Conservation (phyloP, 768 basidiomycete genomes). For the Filobasidium floriforme region DNA sequence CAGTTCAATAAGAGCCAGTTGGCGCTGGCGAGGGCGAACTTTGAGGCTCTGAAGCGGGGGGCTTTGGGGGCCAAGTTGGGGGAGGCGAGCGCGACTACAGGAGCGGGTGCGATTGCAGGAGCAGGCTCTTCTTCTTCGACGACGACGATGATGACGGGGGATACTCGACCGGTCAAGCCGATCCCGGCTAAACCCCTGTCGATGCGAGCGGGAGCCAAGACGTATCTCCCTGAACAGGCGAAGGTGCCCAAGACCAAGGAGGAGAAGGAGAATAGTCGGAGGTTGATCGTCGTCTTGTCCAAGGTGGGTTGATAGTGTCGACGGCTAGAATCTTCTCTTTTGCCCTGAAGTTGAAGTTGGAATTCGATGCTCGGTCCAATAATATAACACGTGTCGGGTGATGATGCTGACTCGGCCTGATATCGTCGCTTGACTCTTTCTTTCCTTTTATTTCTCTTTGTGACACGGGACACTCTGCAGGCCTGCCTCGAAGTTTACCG, state of each 20-base stretch:
- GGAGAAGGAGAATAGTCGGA: conserved; percentile 51
- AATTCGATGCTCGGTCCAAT: no score
- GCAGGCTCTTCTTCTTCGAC: not conserved
- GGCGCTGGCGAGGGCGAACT: not conserved
- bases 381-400: no score
- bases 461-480: conserved; percentile 49
- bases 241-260: conserved; percentile 55
- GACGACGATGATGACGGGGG: not conserved
- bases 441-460: not conserved
- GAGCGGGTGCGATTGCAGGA: not conserved
- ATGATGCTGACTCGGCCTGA: no score
- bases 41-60: not conserved
- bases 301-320: conserved; percentile 33
- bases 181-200: conserved; percentile 17
- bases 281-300: conserved; percentile 76
- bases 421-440: not conserved
- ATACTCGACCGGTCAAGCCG: conserved; percentile 14
- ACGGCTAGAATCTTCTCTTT: no score
- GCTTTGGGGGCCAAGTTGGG: not conserved
- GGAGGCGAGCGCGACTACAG: not conserved
- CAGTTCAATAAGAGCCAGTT: not conserved
- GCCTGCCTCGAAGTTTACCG: conserved; percentile 92
- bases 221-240: conserved; percentile 64
- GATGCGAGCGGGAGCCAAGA: conserved; percentile 16
- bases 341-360: no score